Base-by-base conservation (phyloP, 257 asterid species). In the Solanum megistacrolobum region DNA sequence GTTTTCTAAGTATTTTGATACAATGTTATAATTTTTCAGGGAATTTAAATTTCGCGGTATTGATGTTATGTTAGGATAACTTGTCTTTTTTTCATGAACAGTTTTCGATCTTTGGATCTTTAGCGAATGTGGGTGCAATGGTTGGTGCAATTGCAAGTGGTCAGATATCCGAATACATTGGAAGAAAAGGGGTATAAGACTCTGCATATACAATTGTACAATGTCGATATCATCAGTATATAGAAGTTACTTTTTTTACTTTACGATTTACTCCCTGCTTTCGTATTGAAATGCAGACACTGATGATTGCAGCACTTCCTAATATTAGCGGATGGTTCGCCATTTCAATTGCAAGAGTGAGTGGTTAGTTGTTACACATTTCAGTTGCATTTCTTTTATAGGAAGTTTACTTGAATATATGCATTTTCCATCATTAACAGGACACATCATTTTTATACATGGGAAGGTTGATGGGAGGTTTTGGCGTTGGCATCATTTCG, bases 101-200 rank as follows among this genome's bases (percentile, higher is more conserved):
- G 99, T 96, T 93, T 89, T 96, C 98, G 18, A 43, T 95, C 32
- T 96, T 96, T 91, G 99, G 99, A 75, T 96, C 99, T 29, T 93
- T 96, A 81, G 92, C 98, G 31, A 96, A 96, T 91, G 92, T 95
- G 66, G 99, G 99, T 85, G 99, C 98, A 84, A 95, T 96, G 98
- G 98, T 96, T 65, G 99, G 98, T 25, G 98, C 99, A 20, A 93
- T 96, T 86, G 92, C 98, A 36, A 96, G 99, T 87, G 98, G 99
- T 25, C 98, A 95, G 91, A 95, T 96, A 89, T 95, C 99, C 0
- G 98, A 96, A 87, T 89, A 93, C 87, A 90, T 92, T 43, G 99
- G 99, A 52, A 86, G 98, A 90, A 95, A 96, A 92, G 99, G 98
- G 99, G 99, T 96, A 96, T 69, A 88, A n/a, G 2, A 36, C 32